These are phyloP conservation scores for Rubus parviflorus DNA, from an alignment of 306 rosid species.

Conservation along the genomic window DNA sequence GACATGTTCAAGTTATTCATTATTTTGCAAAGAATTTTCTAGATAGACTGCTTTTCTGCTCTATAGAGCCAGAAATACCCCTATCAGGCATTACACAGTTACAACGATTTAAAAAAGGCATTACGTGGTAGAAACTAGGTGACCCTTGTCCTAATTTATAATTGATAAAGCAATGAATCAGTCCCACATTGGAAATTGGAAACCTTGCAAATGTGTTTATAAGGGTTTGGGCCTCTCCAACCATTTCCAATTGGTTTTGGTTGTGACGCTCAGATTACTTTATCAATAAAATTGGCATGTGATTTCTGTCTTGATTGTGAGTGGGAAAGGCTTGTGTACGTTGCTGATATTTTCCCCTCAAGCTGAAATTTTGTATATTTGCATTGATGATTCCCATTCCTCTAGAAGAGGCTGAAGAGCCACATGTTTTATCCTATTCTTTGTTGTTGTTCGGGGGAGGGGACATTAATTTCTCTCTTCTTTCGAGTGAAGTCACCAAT, in stretches of 20 bases:
- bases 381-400: background rate
- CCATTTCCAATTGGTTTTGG: too few species aligned
- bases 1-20: too few species aligned
- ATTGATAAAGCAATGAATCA: conserved; percentile 4
- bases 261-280: too few species aligned
- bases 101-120: background rate
- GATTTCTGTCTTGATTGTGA: background rate
- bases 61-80: background rate
- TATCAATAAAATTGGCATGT: background rate
- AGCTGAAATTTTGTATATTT: background rate
- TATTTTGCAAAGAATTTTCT: too few species aligned
- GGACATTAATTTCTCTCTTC: background rate
- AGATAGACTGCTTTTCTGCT: background rate
- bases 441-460: background rate
- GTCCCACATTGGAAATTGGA: too few species aligned
- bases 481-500: background rate
- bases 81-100: background rate
- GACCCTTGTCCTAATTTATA: background rate
- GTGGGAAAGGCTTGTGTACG: background rate
- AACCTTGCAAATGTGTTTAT: too few species aligned
- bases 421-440: background rate
- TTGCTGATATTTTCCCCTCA: background rate
- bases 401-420: background rate
- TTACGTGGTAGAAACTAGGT: background rate
- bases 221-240: too few species aligned